A percentile compares a stretch with the other conserved stretches of the same genome.
These are phyloP conservation scores for Piper longum DNA, from an alignment of 164 flowering plant genomes.

Conservation along the genomic window DNA sequence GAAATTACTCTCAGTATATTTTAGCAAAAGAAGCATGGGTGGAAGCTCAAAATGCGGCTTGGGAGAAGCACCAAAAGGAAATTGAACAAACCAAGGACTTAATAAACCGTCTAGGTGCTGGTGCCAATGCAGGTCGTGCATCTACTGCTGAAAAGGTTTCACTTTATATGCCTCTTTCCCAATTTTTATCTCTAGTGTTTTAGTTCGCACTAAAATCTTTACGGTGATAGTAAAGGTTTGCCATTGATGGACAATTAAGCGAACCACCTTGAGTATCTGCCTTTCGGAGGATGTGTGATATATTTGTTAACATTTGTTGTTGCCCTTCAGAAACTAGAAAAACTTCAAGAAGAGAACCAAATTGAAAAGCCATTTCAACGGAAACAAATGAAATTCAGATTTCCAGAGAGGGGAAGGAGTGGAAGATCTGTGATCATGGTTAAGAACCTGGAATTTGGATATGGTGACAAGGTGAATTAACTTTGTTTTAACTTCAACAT, in stretches of 20 bases:
- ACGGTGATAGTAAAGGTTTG: too few relatives aligned
- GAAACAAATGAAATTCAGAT: conserved; percentile 84
- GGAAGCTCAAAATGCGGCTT: conserved; percentile 81
- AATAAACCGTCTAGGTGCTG: conserved; percentile 73
- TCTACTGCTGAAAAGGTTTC: conserved; percentile 93
- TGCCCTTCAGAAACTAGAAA: conserved; percentile 72
- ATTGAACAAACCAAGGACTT: conserved; percentile 70
- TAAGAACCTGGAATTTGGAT: conserved; percentile 60
- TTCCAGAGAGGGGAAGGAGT: conserved; percentile 92
- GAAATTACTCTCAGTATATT: conserved; percentile 82
- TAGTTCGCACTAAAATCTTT: neutral
- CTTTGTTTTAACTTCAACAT: neutral
- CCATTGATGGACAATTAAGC: neutral
- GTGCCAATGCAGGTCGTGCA: conserved; percentile 95
- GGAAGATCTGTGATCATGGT: conserved; percentile 55
- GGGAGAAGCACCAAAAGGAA: conserved; percentile 99
- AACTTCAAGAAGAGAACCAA: conserved; percentile 73
- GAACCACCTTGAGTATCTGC: neutral
- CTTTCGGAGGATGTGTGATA: neutral
- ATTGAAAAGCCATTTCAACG: conserved; percentile 91
- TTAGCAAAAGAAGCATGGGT: conserved; percentile 73
- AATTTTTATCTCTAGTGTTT: too few relatives aligned
- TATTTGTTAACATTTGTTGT: neutral
- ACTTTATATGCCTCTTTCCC: neutral
- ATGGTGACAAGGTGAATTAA: conserved; percentile 49